Base-by-base conservation (phyloP, 768 basidiomycete genomes). In the Pleurotus giganteus region DNA sequence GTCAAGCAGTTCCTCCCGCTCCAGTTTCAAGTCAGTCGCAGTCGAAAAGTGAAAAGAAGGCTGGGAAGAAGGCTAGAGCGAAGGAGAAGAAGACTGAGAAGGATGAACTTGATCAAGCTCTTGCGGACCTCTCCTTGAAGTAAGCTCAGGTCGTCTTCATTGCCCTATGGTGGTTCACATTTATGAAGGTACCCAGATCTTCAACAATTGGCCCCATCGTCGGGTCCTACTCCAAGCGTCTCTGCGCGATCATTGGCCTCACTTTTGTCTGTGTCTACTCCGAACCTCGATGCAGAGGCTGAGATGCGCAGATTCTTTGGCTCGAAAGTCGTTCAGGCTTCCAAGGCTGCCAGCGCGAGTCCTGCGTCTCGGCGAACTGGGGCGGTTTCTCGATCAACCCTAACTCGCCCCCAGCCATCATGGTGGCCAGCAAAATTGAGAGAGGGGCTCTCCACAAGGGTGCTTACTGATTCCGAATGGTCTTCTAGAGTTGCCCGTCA, bases 271-370 rank as follows among this genome's bases (percentile, higher is more conserved):
- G 86, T 96, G n/a, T 92, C 91, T 0, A 75, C 87, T 1, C 74
- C 86, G 36, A 79, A 92, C 61, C 83, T 99, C 13, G 94, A 98
- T 58, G 78, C 86, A 9, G 94, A 96, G 56, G 88, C 88, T 0
- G 97, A 99, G 66, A 82, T 98, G 71, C 85, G 89, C 53, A 88
- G 85, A 59, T 96, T 98, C 78, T 99, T 99, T 65, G 96, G 96
- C 1, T 81, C 91, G 17, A 90, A 87, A 63, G 94, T 97, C 55
- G 81, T 98, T 7, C 75, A 77, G n/a, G 83, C 87, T 2, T 78
- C 76, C 26, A 82, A 81, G 17, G 59, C 69, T 11, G 60, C 73
- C 1, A 57, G 69, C 1, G 63, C 67, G 3, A 59, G 74, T 0
- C 55, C 77, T 12, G 57, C 72, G 19, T 64, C 72, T 3, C 63